Conservation (phyloP, 2,329 filamentous ascomycete genomes). For the Drechslerella dactyloides region DNA sequence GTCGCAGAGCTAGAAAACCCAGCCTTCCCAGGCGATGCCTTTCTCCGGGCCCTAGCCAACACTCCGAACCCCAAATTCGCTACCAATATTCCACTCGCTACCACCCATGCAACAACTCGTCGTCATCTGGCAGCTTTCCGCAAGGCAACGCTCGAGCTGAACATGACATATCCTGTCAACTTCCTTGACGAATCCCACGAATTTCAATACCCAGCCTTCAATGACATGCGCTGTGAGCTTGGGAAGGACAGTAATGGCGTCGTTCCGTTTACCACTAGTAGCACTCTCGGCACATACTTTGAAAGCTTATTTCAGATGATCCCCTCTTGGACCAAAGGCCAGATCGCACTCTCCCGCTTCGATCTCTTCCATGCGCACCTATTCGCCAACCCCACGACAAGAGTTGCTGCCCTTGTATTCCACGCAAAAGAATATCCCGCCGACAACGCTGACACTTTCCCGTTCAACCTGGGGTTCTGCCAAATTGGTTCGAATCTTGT, state of each 20-base stretch:
- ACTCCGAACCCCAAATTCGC: slow-evolving; percentile 13
- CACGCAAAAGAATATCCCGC: slow-evolving; percentile 44
- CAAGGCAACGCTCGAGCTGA: slow-evolving; percentile 6
- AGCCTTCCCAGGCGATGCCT: slow-evolving; percentile 13
- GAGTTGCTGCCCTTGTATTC: slow-evolving; percentile 17
- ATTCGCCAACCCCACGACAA: slow-evolving; percentile 18
- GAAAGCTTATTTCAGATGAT: slow-evolving; percentile 26
- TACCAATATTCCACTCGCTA: slow-evolving; percentile 9
- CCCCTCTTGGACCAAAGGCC: slow-evolving; percentile 20
- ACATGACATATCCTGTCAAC: slow-evolving; percentile 7
- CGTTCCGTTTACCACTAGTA: slow-evolving; percentile 17
- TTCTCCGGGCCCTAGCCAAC: slow-evolving; percentile 7
- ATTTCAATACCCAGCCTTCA: slow-evolving; percentile 31
- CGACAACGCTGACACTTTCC: slow-evolving; percentile 18
- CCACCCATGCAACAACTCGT: slow-evolving; percentile 1
- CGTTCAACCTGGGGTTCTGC: slow-evolving; percentile 37
- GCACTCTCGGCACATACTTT: slow-evolving; percentile 19
- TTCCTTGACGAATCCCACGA: slow-evolving; percentile 21
- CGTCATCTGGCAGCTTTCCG: slow-evolving; percentile 20
- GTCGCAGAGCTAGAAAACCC: not conserved
- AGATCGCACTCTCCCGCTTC: slow-evolving; percentile 31
- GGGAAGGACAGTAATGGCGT: slow-evolving; percentile 30
- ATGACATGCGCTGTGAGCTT: slow-evolving; percentile 19
- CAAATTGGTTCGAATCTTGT: slow-evolving; percentile 22
- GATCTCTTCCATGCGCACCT: slow-evolving; percentile 45